phyloP scores from a whole-genome alignment of 148 eudicot genomes.

The Amaranthus palmeri region DNA sequence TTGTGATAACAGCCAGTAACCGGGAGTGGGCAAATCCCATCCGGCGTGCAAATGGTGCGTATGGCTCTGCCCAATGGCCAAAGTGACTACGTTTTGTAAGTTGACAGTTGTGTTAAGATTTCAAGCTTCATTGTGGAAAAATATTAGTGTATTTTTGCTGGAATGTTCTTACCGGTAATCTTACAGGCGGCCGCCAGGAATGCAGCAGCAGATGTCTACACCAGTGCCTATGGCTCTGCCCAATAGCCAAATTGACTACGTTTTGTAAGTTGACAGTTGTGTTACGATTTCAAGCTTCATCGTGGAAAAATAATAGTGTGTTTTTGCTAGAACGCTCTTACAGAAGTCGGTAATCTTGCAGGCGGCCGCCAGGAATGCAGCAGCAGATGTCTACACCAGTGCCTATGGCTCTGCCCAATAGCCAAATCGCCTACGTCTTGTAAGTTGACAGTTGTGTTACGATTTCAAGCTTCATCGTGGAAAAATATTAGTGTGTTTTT shows the following conservation, averaged over 20 bases:
- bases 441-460: slow-evolving; percentile 38
- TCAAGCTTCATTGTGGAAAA: background rate
- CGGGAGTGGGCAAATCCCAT: slow-evolving; percentile 92
- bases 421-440: slow-evolving; percentile 94
- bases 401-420: slow-evolving; percentile 94
- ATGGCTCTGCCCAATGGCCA: slow-evolving; percentile 98
- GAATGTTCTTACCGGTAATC: background rate
- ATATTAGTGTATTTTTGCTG: background rate
- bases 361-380: slow-evolving; percentile 92
- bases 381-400: slow-evolving; percentile 33
- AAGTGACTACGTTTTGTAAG: slow-evolving; percentile 97
- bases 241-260: slow-evolving; percentile 95
- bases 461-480: background rate
- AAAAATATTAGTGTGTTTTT: background rate
- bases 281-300: background rate
- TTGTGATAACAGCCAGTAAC: slow-evolving; percentile 66
- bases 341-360: slow-evolving; percentile 25
- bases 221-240: slow-evolving; percentile 80
- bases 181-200: slow-evolving; percentile 91
- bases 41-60: slow-evolving; percentile 98
- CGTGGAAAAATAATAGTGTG: background rate
- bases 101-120: slow-evolving; percentile 3
- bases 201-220: slow-evolving; percentile 44
- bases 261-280: slow-evolving; percentile 59
- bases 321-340: background rate